These are phyloP conservation scores for Clonostachys solani DNA, from an alignment of 2,329 filamentous ascomycete genomes.

Conservation along the genomic window DNA sequence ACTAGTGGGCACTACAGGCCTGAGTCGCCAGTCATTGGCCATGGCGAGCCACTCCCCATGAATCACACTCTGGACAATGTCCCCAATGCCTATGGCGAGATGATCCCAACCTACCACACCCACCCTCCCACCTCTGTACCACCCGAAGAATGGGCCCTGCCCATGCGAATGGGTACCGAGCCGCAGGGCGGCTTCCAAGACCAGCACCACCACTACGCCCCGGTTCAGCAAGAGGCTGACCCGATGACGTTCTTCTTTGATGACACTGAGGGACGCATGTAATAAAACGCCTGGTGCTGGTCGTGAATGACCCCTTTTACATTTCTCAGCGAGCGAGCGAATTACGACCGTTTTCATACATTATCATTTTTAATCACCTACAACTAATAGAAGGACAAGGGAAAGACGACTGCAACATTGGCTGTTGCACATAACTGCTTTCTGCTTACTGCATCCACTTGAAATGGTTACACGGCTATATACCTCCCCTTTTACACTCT, in stretches of 20 bases:
- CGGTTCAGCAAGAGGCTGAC: not conserved
- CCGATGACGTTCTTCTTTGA: constrained; percentile 8
- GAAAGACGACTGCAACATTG: too few species aligned
- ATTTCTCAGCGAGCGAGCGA: not conserved
- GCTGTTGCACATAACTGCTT: too few species aligned
- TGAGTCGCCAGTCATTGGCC: constrained; percentile 12
- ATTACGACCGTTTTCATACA: too few species aligned
- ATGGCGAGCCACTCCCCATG: constrained; percentile 13
- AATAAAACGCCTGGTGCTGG: not conserved
- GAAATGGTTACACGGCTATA: too few species aligned
- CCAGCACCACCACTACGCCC: constrained; percentile 3
- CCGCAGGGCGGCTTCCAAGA: constrained; percentile 4
- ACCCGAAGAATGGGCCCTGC: constrained; percentile 3
- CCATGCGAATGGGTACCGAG: constrained; percentile 4
- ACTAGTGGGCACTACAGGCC: constrained; percentile 15
- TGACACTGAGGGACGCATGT: constrained; percentile 6
- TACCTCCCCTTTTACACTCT: too few species aligned
- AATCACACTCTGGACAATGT: constrained; percentile 5
- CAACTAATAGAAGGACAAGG: too few species aligned
- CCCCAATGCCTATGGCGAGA: constrained; percentile 8
- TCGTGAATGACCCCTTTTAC: not conserved
- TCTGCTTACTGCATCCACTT: too few species aligned
- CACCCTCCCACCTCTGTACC: constrained; percentile 5
- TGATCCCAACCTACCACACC: constrained; percentile 3
- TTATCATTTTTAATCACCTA: too few species aligned